A percentile compares a stretch with the other conserved stretches of the same genome.
phyloP scores from a whole-genome alignment of 2,329 filamentous ascomycete genomes.

The Helotiales sp. region DNA sequence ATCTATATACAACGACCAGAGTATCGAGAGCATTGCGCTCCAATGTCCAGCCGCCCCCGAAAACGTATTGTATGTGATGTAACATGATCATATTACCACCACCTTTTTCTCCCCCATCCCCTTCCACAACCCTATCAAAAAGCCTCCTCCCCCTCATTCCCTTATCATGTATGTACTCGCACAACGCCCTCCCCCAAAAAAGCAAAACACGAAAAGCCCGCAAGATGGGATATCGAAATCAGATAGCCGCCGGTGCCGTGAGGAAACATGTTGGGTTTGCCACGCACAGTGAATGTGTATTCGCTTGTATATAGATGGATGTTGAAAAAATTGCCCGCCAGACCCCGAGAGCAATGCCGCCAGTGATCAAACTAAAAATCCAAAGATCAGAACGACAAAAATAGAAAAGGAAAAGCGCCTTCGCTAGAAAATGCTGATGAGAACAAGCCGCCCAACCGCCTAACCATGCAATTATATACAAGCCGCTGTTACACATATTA shows the following conservation, averaged over 20 bases:
- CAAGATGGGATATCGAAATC: conserved; percentile 1
- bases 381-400: not conserved
- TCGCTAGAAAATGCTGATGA: conserved; percentile 26
- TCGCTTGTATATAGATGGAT: conserved; percentile 11
- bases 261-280: not conserved
- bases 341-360: not conserved
- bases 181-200: too few relatives aligned
- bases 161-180: too few relatives aligned
- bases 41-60: not conserved
- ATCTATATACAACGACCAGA: not conserved
- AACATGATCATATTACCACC: conserved; percentile 4
- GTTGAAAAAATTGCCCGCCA: not conserved
- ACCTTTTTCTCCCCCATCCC: not conserved
- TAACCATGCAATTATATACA: conserved; percentile 28
- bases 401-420: conserved; percentile 15
- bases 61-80: conserved; percentile 2
- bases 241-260: not conserved
- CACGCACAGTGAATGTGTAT: conserved; percentile 1
- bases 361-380: not conserved
- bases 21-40: not conserved
- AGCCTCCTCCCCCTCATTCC: too few relatives aligned
- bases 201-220: not conserved
- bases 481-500: conserved; percentile 20
- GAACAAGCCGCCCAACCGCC: conserved; percentile 18
- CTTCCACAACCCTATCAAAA: not conserved